Evolutionary conservation across 768 basidiomycete genomes (phyloP).

Genomic region (Amanita brunnescens): DNA sequence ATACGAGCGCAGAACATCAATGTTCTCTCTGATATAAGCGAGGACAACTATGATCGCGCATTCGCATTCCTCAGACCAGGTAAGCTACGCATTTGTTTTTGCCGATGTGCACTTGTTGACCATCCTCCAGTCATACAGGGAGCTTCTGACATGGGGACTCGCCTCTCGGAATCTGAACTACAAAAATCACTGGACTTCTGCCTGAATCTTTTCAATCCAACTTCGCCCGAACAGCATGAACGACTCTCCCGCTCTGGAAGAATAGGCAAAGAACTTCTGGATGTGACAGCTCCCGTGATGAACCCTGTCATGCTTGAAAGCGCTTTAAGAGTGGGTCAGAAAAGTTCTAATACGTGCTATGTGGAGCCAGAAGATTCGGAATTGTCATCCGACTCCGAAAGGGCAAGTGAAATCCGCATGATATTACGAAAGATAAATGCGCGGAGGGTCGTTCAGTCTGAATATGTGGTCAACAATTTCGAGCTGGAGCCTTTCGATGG

Average conservation of each 20-base stretch:
- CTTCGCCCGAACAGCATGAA: constrained; percentile 51
- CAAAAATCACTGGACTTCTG: constrained; percentile 75
- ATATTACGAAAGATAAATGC: constrained; percentile 64
- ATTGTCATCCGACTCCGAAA: constrained; percentile 24
- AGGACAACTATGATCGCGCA: constrained; percentile 63
- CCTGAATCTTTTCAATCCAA: constrained; percentile 62
- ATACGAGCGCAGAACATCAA: constrained; percentile 50
- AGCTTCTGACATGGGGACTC: constrained; percentile 65
- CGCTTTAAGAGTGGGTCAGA: constrained; percentile 20
- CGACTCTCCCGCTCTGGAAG: constrained; percentile 22
- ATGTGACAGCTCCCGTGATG: constrained; percentile 41
- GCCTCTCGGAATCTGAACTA: constrained; percentile 63
- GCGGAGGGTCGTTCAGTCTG: constrained; percentile 56
- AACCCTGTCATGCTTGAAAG: constrained; percentile 33
- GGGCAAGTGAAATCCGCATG: constrained; percentile 35
- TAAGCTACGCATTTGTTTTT: constrained; percentile 17
- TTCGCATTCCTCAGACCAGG: constrained; percentile 56
- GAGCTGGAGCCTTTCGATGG: constrained; percentile 58
- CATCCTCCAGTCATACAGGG: constrained; percentile 61
- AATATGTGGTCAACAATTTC: constrained; percentile 60
- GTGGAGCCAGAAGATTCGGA: constrained; percentile 11
- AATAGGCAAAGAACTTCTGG: constrained; percentile 35
- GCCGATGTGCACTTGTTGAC: neutral
- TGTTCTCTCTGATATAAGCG: constrained; percentile 54
- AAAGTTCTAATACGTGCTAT: constrained; percentile 12